These are phyloP conservation scores for Capsicum rhomboideum DNA, from an alignment of 257 asterid species.

Conservation along the genomic window DNA sequence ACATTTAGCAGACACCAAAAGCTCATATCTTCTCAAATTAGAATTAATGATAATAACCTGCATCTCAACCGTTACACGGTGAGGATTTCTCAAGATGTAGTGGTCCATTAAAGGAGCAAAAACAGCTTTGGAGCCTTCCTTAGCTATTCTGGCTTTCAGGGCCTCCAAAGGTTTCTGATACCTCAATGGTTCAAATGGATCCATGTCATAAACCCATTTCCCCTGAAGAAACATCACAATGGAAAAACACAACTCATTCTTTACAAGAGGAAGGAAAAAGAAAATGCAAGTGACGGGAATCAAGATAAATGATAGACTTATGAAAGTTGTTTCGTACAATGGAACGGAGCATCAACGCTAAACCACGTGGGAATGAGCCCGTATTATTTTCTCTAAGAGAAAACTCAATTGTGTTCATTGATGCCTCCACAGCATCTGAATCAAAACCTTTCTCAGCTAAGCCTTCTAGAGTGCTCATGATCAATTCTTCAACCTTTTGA, in stretches of 20 bases:
- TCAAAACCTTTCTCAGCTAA: constrained; percentile 87
- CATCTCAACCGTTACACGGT: constrained; percentile 88
- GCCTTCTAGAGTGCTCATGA: constrained; percentile 47
- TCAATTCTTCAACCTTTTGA: constrained; percentile 63
- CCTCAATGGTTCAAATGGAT: constrained; percentile 87
- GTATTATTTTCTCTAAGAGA: constrained; percentile 97
- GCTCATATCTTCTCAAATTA: constrained; percentile 11
- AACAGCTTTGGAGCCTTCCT: constrained; percentile 90
- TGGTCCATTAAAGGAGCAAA: constrained; percentile 85
- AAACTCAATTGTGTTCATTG: constrained; percentile 96
- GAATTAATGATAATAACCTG: constrained; percentile 44
- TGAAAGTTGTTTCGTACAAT: constrained; percentile 40
- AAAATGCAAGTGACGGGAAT: neutral
- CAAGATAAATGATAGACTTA: constrained; percentile 2
- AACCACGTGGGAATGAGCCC: constrained; percentile 98
- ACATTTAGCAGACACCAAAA: constrained; percentile 12
- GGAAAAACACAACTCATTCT: constrained; percentile 5
- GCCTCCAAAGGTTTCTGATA: constrained; percentile 80
- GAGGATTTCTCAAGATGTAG: constrained; percentile 70
- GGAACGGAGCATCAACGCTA: constrained; percentile 94
- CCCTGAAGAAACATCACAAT: constrained; percentile 42
- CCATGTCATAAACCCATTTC: constrained; percentile 95
- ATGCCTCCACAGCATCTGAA: constrained; percentile 95
- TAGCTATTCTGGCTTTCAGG: constrained; percentile 83
- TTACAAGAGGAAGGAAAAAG: constrained; percentile 1